phyloP scores from a whole-genome alignment of 306 rosid genomes.

The Prunus armeniaca region DNA sequence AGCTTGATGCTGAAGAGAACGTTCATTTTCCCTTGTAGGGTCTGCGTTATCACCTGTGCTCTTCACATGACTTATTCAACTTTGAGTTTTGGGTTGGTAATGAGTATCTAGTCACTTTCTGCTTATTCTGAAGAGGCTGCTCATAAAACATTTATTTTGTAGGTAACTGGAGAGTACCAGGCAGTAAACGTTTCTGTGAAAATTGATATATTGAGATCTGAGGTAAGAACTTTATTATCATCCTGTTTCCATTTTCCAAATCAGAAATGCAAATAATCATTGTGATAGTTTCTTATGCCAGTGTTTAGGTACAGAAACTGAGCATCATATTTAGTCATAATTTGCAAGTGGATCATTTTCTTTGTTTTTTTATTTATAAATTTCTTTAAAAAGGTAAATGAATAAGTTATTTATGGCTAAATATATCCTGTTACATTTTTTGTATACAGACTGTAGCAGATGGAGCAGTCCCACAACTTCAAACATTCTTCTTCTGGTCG shows the following conservation, averaged over 20 bases:
- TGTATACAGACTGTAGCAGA: constrained; percentile 67
- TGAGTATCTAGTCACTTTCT: constrained; percentile 29
- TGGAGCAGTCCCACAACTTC: constrained; percentile 66
- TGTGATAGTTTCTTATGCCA: not conserved
- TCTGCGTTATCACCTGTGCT: constrained; percentile 82
- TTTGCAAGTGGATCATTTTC: not conserved
- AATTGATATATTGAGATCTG: constrained; percentile 61
- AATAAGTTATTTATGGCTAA: not conserved
- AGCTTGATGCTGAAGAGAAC: constrained; percentile 2
- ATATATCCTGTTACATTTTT: constrained; percentile 15
- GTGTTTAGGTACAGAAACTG: not conserved
- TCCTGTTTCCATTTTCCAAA: not conserved
- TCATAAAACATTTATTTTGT: constrained; percentile 40
- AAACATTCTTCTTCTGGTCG: constrained; percentile 84
- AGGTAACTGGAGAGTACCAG: constrained; percentile 95
- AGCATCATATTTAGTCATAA: not conserved
- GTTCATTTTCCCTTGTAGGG: constrained; percentile 56
- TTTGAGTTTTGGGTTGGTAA: constrained; percentile 91
- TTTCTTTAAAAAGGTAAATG: not conserved
- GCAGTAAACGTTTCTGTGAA: constrained; percentile 96
- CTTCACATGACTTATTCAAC: constrained; percentile 96
- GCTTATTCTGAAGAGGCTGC: constrained; percentile 29
- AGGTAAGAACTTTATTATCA: constrained; percentile 40
- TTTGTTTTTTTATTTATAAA: not conserved
- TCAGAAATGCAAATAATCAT: not conserved